These are phyloP conservation scores for Ichthyophthirius multifiliis DNA, from an alignment of 169 alveolate genomes.

Conservation along the genomic window DNA sequence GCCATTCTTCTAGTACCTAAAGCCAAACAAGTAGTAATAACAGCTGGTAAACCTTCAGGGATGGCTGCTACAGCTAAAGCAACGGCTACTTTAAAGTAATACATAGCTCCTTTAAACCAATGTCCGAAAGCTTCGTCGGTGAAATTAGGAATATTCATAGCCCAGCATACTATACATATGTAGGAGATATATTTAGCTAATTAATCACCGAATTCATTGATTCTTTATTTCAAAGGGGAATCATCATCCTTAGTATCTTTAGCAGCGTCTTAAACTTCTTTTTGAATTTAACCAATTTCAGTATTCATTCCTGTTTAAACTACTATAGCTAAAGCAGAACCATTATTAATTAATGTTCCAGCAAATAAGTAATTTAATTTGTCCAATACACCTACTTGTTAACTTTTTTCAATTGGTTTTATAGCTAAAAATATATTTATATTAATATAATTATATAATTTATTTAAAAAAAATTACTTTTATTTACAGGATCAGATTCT, in stretches of 20 bases:
- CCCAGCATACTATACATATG: slow-evolving; percentile 95
- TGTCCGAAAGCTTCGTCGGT: slow-evolving; percentile 97
- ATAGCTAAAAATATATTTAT: not conserved
- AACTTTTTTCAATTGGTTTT: slow-evolving; percentile 36
- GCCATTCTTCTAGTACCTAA: slow-evolving; percentile 97
- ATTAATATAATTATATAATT: no score
- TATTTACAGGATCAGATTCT: slow-evolving; percentile 91
- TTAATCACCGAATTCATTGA: slow-evolving; percentile 94
- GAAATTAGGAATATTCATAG: slow-evolving; percentile 93
- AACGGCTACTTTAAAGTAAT: slow-evolving; percentile 96
- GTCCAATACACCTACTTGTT: slow-evolving; percentile 47
- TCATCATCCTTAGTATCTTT: slow-evolving; percentile 89
- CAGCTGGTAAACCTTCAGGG: slow-evolving; percentile 99
- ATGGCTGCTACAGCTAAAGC: slow-evolving; percentile 99
- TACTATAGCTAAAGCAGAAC: slow-evolving; percentile 94
- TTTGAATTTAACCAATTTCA: slow-evolving; percentile 97
- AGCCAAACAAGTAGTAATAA: slow-evolving; percentile 98
- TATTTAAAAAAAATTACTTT: slow-evolving; percentile 13
- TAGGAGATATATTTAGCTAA: slow-evolving; percentile 89
- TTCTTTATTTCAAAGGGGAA: slow-evolving; percentile 96
- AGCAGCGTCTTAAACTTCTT: slow-evolving; percentile 94
- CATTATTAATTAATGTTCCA: slow-evolving; percentile 93
- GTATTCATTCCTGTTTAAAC: slow-evolving; percentile 97
- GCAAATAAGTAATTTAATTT: slow-evolving; percentile 92
- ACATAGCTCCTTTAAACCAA: slow-evolving; percentile 93